Evolutionary conservation across 805 yeast genomes (phyloP).

Genomic region (Saccharomycopsis fodiens): DNA sequence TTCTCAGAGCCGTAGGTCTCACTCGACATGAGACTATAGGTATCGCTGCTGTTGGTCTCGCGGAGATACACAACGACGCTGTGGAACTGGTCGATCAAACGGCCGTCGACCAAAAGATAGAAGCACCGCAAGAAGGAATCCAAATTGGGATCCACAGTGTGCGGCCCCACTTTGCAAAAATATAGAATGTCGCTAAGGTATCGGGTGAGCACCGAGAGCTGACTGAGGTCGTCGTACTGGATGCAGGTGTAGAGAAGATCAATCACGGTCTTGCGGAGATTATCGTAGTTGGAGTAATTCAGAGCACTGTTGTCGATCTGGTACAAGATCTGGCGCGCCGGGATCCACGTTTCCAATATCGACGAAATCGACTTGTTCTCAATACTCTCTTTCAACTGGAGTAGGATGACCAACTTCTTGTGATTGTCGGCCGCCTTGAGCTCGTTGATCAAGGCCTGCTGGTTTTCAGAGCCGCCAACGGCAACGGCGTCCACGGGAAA

Average conservation of each 20-base stretch:
- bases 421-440: constrained; percentile 13
- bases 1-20: background rate
- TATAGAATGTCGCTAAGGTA: constrained; percentile 16
- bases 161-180: constrained; percentile 13
- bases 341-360: constrained; percentile 20
- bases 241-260: constrained; percentile 19
- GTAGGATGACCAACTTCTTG: constrained; percentile 13
- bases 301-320: constrained; percentile 7
- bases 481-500: constrained; percentile 14
- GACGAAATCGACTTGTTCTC: constrained; percentile 17
- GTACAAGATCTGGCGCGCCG: constrained; percentile 13
- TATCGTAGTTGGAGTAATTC: constrained; percentile 4
- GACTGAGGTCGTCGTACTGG: constrained; percentile 18
- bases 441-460: constrained; percentile 11
- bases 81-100: constrained; percentile 10
- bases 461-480: constrained; percentile 19
- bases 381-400: constrained; percentile 12
- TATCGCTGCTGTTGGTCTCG: background rate
- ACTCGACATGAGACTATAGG: background rate
- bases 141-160: constrained; percentile 11
- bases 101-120: constrained; percentile 11
- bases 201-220: constrained; percentile 12
- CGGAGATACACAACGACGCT: background rate
- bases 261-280: constrained; percentile 15
- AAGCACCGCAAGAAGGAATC: constrained; percentile 16